A percentile compares a stretch with the other conserved stretches of the same genome.
These are phyloP conservation scores for Cicer chorassanicum DNA, from an alignment of 306 rosid genomes.

Conservation along the genomic window DNA sequence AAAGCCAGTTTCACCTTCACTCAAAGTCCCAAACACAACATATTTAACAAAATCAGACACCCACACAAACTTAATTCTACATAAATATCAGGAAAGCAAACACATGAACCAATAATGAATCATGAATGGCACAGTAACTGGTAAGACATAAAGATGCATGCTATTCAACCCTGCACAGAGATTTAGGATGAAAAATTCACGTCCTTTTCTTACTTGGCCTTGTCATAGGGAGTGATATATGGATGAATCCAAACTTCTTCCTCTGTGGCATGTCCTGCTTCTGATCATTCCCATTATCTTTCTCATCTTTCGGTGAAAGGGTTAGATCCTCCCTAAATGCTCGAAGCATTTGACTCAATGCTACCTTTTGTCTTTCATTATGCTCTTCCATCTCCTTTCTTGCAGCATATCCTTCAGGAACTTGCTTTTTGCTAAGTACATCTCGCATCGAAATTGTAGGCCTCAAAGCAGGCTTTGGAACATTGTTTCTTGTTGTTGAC, in stretches of 20 bases:
- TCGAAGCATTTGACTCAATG: conserved; percentile 90
- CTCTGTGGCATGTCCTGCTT: conserved; percentile 62
- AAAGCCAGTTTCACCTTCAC: conserved; percentile 38
- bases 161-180: conserved; percentile 33
- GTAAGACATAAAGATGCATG: conserved; percentile 20
- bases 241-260: conserved; percentile 94
- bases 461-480: conserved; percentile 63
- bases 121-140: conserved; percentile 38
- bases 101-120: conserved; percentile 40
- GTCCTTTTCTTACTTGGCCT: conserved; percentile 73
- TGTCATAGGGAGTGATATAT: conserved; percentile 83
- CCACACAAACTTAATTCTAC: conserved; percentile 35
- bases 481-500: conserved; percentile 44
- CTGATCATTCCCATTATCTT: conserved; percentile 55
- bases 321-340: conserved; percentile 81
- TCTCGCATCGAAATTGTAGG: conserved; percentile 86
- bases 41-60: conserved; percentile 41
- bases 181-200: conserved; percentile 47
- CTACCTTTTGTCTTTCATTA: conserved; percentile 71
- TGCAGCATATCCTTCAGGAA: conserved; percentile 58
- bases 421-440: conserved; percentile 87
- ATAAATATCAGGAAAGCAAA: conserved; percentile 33
- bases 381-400: conserved; percentile 61
- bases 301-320: conserved; percentile 67
- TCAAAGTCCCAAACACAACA: conserved; percentile 40